These are phyloP conservation scores for Kalaharituber pfeilii DNA, from an alignment of 2,329 filamentous ascomycete species.

Conservation along the genomic window DNA sequence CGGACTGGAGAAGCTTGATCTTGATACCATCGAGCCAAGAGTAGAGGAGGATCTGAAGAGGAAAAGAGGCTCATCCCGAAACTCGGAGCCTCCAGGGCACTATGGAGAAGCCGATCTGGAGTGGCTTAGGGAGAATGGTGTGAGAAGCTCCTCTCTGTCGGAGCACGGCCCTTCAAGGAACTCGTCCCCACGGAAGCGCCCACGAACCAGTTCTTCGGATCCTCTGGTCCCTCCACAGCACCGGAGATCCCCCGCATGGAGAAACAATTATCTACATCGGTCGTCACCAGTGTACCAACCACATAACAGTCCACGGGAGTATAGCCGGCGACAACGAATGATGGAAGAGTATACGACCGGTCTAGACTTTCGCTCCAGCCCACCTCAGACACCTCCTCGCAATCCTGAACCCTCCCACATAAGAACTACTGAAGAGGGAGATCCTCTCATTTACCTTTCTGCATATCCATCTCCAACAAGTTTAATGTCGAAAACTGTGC, in stretches of 20 bases:
- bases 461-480: constrained; percentile 74
- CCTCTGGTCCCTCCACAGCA: constrained; percentile 15
- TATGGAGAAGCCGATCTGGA: constrained; percentile 22
- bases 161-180: constrained; percentile 5
- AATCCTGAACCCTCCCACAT: constrained; percentile 38
- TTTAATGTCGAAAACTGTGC: constrained; percentile 26
- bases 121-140: constrained; percentile 17
- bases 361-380: constrained; percentile 57
- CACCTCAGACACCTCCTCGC: constrained; percentile 44
- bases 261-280: constrained; percentile 17
- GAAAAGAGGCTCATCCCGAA: constrained; percentile 30
- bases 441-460: constrained; percentile 66
- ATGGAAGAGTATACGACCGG: constrained; percentile 33
- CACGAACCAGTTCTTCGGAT: constrained; percentile 15
- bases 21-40: constrained; percentile 71
- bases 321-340: background rate
- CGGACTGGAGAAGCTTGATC: constrained; percentile 78
- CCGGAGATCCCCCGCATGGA: constrained; percentile 16
- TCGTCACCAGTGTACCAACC: constrained; percentile 16
- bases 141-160: constrained; percentile 1
- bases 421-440: constrained; percentile 54
- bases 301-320: background rate
- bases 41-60: constrained; percentile 62
- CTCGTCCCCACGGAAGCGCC: constrained; percentile 16
- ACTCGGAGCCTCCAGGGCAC: constrained; percentile 25